Evolutionary conservation across 129 eudicot species (phyloP), one percentile per base, ranked within the genome.

Genomic region (Centella asiatica): DNA sequence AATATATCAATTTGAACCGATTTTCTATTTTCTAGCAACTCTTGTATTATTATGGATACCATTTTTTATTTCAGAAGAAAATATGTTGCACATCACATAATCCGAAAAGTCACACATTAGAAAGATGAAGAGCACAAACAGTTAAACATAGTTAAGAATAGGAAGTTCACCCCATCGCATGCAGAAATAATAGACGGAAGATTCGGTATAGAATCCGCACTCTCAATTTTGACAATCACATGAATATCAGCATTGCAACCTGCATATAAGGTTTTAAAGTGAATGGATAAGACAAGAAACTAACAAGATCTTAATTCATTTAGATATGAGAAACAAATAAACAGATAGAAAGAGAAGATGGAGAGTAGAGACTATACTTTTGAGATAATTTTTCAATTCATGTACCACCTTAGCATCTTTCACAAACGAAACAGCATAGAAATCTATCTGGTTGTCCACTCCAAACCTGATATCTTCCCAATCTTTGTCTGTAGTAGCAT

Each of bases 391-490:
- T 82, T 92, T 87, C 76, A 92, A 78, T 66, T 92, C 86, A 72
- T 80, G 90, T 61, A 92, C 85, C 71, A 92, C 98, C 75, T 87
- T 71, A 61, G 96, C 98, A 77, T 84, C 76, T 77, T 92, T 87
- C 65, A 92, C 98, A 69, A 92, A 92, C 20, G 98, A 92, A 68
- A 92, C 98, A 69, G 95, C 98, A 82, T 92, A 92, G 73, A 84
- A 92, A 72, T 92, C 98, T 71, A 92, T 87, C 67, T 77, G 66
- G 65, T 92, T 92, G 69, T 92, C 96, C 47, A 87, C 96, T 18
- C 98, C 98, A 78, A 92, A 92, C 74, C 82, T 84, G 57, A 92
- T 92, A 78, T 92, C 98, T 60, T 92, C 98, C 98, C 98, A 92
- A 61, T 92, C 98, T 78, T 87, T 92, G 65, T 92, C 95, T 90